Evolutionary conservation across 257 asterid species (phyloP).

Genomic region (Echites panduratus): DNA sequence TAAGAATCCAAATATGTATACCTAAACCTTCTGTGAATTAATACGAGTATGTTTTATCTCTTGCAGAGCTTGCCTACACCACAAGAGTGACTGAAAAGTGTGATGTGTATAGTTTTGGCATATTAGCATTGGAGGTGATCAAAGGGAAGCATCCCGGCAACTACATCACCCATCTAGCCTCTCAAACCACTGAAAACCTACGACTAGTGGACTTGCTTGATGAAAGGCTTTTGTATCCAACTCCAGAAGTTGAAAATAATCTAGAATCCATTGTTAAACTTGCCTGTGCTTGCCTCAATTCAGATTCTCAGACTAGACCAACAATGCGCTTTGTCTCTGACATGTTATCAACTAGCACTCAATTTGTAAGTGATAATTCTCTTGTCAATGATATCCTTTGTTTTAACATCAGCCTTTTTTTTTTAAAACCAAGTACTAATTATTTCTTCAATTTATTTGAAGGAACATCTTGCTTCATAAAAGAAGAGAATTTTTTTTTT

Average conservation of each 20-base stretch:
- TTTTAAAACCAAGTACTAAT: too few relatives aligned
- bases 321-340: slow-evolving; percentile 20
- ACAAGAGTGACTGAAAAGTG: slow-evolving; percentile 19
- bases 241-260: slow-evolving; percentile 7
- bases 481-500: too few relatives aligned
- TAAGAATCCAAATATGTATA: too few relatives aligned
- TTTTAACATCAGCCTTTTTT: too few relatives aligned
- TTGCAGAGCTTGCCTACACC: slow-evolving; percentile 27
- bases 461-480: too few relatives aligned
- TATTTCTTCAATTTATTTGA: too few relatives aligned
- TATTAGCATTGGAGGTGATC: slow-evolving; percentile 26
- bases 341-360: not conserved
- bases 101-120: slow-evolving; percentile 38
- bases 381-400: too few relatives aligned
- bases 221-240: slow-evolving; percentile 8
- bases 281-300: slow-evolving; percentile 20
- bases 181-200: too few relatives aligned
- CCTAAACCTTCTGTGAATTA: too few relatives aligned
- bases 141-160: slow-evolving; percentile 28
- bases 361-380: too few relatives aligned
- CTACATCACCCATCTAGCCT: not conserved
- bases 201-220: slow-evolving; percentile 15
- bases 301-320: slow-evolving; percentile 28
- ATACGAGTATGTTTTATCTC: too few relatives aligned
- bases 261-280: slow-evolving; percentile 1